A percentile compares a stretch with the other conserved stretches of the same genome.
Conservation (phyloP, 139 green algal genomes). For the Volvox africanus region DNA sequence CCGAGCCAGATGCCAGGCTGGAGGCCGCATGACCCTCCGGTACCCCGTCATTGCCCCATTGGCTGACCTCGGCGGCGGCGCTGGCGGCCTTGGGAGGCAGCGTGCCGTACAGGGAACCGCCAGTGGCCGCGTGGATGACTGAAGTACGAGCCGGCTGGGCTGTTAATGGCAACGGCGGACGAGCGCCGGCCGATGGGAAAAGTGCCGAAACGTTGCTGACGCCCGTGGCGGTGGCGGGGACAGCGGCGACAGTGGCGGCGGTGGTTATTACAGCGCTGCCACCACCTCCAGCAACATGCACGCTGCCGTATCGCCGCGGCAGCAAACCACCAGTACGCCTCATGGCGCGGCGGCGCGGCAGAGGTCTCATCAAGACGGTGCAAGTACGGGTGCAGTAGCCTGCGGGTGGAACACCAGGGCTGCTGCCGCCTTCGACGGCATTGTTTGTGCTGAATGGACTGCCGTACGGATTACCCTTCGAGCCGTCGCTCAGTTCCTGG, state of each 20-base stretch:
- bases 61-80: not conserved
- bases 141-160: not conserved
- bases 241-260: too few species aligned
- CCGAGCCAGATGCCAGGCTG: too few species aligned
- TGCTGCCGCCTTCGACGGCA: not conserved
- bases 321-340: not conserved
- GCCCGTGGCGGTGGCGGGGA: too few species aligned
- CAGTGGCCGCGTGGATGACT: not conserved
- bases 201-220: too few species aligned
- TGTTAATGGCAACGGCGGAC: not conserved
- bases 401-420: too few species aligned
- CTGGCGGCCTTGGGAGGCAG: not conserved
- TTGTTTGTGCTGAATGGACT: constrained; percentile 29
- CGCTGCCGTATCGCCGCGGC: not conserved
- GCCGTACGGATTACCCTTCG: not conserved
- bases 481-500: not conserved
- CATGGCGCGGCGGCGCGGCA: not conserved
- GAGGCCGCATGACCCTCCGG: too few species aligned
- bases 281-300: too few species aligned
- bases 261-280: too few species aligned
- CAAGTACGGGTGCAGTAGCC: constrained; percentile 4
- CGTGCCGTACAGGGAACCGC: not conserved
- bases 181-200: not conserved
- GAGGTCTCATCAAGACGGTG: constrained; percentile 13
- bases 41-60: not conserved